Evolutionary conservation across 2,329 filamentous ascomycete species (phyloP), one percentile per base, ranked within the genome.

Genomic region (Talaromyces verruculosus): DNA sequence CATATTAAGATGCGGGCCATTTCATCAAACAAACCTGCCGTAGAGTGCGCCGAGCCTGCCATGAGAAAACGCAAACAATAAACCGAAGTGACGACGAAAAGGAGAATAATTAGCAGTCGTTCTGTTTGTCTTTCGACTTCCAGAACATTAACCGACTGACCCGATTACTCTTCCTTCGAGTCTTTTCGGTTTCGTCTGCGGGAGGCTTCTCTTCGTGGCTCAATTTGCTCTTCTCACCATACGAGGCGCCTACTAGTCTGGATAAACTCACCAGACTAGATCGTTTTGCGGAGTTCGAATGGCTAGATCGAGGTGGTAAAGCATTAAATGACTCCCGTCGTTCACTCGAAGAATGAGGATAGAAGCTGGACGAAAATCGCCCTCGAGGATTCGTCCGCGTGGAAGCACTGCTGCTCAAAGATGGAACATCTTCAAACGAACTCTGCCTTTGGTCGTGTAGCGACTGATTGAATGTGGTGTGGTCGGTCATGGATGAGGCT

Each of bases 71-170:
- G 39, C 37, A 64, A 43, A 43, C 39, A 57, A 57, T 8, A 64
- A 45, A 33, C 22, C 15, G 13, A 45, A 35, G 22, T 10, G 35
- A 45, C 11, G 28, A 45, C 35, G 55, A 41, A 25, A 28, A 60
- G 10, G 17, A 43, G 17, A 19, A 25, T 8, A 17, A 37, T 58
- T 39, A 64, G 17, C 28, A 41, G 51, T 57, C 30, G 28, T 75
- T 77, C 53, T 78, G 74, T 67, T 81, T 82, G 61, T 83, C 82
- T 70, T 81, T 83, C 28, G 75, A 72, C 71, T 79, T 80, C 82
- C 82, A 83, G 69, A 83, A 83, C 67, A 80, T 77, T 77, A 83
- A 80, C 53, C 83, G 71, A 70, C 80, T 83, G 41, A 84, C 77
- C 61, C 81, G 76, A 64, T 77, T 77, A 47, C 75, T 74, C 69